These are phyloP conservation scores for Phytophthora hybrid DNA, from an alignment of 352 stramenopile genomes.

Conservation along the genomic window DNA sequence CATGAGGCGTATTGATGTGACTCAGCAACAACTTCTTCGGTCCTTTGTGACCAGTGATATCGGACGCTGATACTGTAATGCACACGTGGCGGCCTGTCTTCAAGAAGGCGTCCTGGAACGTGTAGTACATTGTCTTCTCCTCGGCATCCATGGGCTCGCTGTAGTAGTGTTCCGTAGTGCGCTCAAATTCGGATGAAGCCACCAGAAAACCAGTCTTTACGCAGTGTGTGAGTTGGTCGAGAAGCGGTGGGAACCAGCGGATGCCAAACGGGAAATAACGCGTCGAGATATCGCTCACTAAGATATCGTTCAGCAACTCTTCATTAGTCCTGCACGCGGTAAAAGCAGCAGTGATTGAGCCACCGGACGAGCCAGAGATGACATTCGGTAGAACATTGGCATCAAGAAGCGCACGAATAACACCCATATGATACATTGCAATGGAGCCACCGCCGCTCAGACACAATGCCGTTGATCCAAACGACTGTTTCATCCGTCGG, in stretches of 20 bases:
- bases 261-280: slow-evolving; percentile 64
- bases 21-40: slow-evolving; percentile 91
- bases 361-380: slow-evolving; percentile 93
- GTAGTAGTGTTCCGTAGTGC: slow-evolving; percentile 95
- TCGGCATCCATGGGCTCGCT: slow-evolving; percentile 60
- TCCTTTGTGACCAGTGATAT: slow-evolving; percentile 87
- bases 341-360: slow-evolving; percentile 90
- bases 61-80: slow-evolving; percentile 94
- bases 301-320: slow-evolving; percentile 68
- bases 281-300: slow-evolving; percentile 69
- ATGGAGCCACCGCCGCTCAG: slow-evolving; percentile 92
- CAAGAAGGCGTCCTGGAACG: slow-evolving; percentile 95
- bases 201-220: slow-evolving; percentile 91
- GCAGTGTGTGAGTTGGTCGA: slow-evolving; percentile 90
- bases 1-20: slow-evolving; percentile 94
- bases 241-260: slow-evolving; percentile 81
- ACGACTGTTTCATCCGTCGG: slow-evolving; percentile 73
- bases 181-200: slow-evolving; percentile 78
- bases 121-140: slow-evolving; percentile 77
- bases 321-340: slow-evolving; percentile 86
- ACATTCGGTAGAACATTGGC: slow-evolving; percentile 91
- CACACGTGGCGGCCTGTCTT: slow-evolving; percentile 93
- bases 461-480: slow-evolving; percentile 92
- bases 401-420: slow-evolving; percentile 91
- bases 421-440: slow-evolving; percentile 96